Percentiles rank a stretch among this genome's conserved stretches.
These are phyloP conservation scores for Aspergillus sp. DNA, from an alignment of 2,329 filamentous ascomycete genomes.

Conservation along the genomic window DNA sequence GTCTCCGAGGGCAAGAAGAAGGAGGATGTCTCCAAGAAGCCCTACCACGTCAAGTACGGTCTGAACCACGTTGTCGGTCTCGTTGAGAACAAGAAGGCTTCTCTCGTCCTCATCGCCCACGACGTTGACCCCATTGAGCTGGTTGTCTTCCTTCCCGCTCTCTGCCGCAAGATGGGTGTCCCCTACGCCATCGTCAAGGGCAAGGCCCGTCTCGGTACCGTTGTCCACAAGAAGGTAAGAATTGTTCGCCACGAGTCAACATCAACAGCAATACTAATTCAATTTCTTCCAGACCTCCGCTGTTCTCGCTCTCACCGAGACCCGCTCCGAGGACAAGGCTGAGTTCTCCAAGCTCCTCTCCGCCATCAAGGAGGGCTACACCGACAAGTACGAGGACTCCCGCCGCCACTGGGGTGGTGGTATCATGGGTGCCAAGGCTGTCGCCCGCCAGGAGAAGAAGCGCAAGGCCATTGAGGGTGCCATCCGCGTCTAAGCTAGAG, in stretches of 20 bases:
- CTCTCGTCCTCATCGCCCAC: slow-evolving; percentile 96
- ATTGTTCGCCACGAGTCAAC: neutral
- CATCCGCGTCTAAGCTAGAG: slow-evolving; percentile 82
- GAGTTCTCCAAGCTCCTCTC: slow-evolving; percentile 97
- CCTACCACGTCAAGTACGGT: slow-evolving; percentile 98
- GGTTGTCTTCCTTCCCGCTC: slow-evolving; percentile 96
- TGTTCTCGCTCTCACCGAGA: slow-evolving; percentile 92
- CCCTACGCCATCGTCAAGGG: slow-evolving; percentile 99
- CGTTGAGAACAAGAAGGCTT: slow-evolving; percentile 99
- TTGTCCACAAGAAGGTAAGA: slow-evolving; percentile 97
- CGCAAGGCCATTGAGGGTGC: slow-evolving; percentile 89
- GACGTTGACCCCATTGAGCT: slow-evolving; percentile 99
- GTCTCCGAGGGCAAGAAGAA: slow-evolving; percentile 99
- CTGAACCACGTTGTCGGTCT: slow-evolving; percentile 98
- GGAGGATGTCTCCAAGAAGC: slow-evolving; percentile 99
- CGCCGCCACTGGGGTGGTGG: slow-evolving; percentile 98
- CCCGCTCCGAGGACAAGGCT: slow-evolving; percentile 95
- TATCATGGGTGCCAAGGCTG: slow-evolving; percentile 98
- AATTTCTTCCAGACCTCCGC: slow-evolving; percentile 74
- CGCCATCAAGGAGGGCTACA: slow-evolving; percentile 96
- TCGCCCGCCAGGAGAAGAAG: slow-evolving; percentile 75
- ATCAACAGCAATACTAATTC: slow-evolving; percentile 23
- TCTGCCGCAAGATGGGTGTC: slow-evolving; percentile 99
- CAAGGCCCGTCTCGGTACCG: slow-evolving; percentile 97
- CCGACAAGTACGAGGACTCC: slow-evolving; percentile 89